Conservation (phyloP, 257 asterid genomes). For the Scutellaria baicalensis region DNA sequence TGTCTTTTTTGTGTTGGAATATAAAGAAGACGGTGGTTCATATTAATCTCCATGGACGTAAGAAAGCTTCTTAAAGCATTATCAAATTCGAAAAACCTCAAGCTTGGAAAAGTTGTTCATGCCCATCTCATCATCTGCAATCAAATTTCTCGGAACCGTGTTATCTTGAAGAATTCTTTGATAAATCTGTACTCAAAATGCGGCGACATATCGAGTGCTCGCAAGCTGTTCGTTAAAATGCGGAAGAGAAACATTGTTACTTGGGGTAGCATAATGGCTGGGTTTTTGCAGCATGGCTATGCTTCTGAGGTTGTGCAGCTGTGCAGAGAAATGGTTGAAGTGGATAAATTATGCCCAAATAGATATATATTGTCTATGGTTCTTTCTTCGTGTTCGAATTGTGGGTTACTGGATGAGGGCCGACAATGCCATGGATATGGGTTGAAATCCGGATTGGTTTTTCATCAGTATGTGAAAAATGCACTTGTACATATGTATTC, state of each 20-base stretch:
- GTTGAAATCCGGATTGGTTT: slow-evolving; percentile 58
- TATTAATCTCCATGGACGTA: slow-evolving; percentile 10
- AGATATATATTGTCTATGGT: slow-evolving; percentile 62
- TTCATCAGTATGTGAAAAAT: slow-evolving; percentile 62
- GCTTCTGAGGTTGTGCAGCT: slow-evolving; percentile 37
- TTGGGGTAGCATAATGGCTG: slow-evolving; percentile 72
- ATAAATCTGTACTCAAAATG: slow-evolving; percentile 58
- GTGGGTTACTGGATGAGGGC: slow-evolving; percentile 55
- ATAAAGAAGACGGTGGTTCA: not conserved
- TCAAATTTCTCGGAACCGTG: slow-evolving; percentile 34
- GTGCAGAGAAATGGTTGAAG: slow-evolving; percentile 42
- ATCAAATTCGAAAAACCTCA: slow-evolving; percentile 39
- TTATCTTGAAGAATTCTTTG: slow-evolving; percentile 52
- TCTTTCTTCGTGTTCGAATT: slow-evolving; percentile 55
- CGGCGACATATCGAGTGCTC: slow-evolving; percentile 46
- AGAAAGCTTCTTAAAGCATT: slow-evolving; percentile 54
- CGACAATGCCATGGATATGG: slow-evolving; percentile 71
- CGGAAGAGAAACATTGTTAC: slow-evolving; percentile 57
- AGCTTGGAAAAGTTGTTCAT: slow-evolving; percentile 53
- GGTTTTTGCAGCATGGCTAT: slow-evolving; percentile 48
- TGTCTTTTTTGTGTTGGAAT: not conserved
- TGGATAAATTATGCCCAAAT: slow-evolving; percentile 42
- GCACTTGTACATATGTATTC: slow-evolving; percentile 59
- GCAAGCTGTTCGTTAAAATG: slow-evolving; percentile 66
- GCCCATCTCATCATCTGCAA: slow-evolving; percentile 55